Evolutionary conservation across 2,329 filamentous ascomycete genomes (phyloP).

Genomic region (Neophaeococcomyces mojaviensis): DNA sequence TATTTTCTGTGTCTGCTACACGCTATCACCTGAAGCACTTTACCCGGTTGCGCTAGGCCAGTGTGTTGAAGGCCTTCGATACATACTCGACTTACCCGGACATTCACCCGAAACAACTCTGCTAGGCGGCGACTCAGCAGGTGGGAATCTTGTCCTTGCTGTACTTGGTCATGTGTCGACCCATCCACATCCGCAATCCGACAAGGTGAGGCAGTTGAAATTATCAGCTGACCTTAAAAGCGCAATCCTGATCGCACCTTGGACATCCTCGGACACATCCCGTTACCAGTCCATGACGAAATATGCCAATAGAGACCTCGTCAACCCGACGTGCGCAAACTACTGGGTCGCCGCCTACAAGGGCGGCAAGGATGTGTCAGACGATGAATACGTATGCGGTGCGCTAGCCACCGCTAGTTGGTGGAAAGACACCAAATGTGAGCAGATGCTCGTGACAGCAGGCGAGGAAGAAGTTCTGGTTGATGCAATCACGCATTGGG

Average conservation of each 20-base stretch:
- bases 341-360: slow-evolving; percentile 14
- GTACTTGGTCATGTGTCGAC: slow-evolving; percentile 17
- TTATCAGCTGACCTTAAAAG: slow-evolving; percentile 33
- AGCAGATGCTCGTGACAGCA: slow-evolving; percentile 14
- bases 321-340: slow-evolving; percentile 5
- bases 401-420: slow-evolving; percentile 14
- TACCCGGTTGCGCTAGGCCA: slow-evolving; percentile 40
- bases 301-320: slow-evolving; percentile 15
- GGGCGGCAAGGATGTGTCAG: slow-evolving; percentile 6
- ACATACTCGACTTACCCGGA: slow-evolving; percentile 30
- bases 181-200: slow-evolving; percentile 50
- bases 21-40: slow-evolving; percentile 41
- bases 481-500: slow-evolving; percentile 17
- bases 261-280: slow-evolving; percentile 44
- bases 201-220: slow-evolving; percentile 24
- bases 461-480: slow-evolving; percentile 19
- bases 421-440: slow-evolving; percentile 21
- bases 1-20: slow-evolving; percentile 51
- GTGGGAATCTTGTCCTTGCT: slow-evolving; percentile 33
- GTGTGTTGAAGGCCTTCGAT: slow-evolving; percentile 33
- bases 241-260: slow-evolving; percentile 50
- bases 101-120: slow-evolving; percentile 31
- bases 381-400: slow-evolving; percentile 13
- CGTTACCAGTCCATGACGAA: slow-evolving; percentile 12
- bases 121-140: slow-evolving; percentile 39